Evolutionary conservation across 306 rosid species (phyloP), one percentile per base, ranked within the genome.

Genomic region (Carpinus fangiana): DNA sequence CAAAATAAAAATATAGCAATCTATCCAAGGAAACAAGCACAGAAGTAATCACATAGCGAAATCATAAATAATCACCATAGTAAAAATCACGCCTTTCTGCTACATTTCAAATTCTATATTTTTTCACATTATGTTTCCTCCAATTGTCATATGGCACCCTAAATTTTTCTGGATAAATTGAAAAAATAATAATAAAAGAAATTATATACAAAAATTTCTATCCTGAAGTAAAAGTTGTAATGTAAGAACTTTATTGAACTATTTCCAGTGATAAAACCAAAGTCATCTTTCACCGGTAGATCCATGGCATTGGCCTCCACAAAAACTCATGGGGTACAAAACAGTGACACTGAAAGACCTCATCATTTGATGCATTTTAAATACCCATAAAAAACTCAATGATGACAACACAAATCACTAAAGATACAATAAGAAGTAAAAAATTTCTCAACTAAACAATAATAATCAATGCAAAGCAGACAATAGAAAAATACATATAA

Each of bases 11-110:
- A 12, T 8, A 10, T 7, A 14, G n/a, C 17, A 41, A 65, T 26
- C 47, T 41, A 61, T 65, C 65, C 60, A 21, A 31, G 65, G 38
- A 55, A 41, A 51, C 26, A 70, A 59, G 70, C 48, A 70, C 62
- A 41, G 70, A 10, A 9, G 69, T 8, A 62, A 83, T 61, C 47
- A 34, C 31, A 10, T 17, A 23, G 69, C 47, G 20, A 46, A 74
- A 48, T 62, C 31, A 55, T 70, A 78, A 52, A 18, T 9, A 66
- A 38, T 9, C 23, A 38, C 16, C 38, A 38, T 4, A 64, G 70
- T 57, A n/a, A 66, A 66, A 66, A 64, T 66, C 17, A 3, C 38
- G 51, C 17, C 51, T 66, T 66, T 66, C 14, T 66, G 20, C 9
- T 11, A 34, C 2, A 6, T 28, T 34, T 14, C 2, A 16, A 64